phyloP scores from a whole-genome alignment of 2,329 filamentous ascomycete genomes.

The Fusarium sp. region DNA sequence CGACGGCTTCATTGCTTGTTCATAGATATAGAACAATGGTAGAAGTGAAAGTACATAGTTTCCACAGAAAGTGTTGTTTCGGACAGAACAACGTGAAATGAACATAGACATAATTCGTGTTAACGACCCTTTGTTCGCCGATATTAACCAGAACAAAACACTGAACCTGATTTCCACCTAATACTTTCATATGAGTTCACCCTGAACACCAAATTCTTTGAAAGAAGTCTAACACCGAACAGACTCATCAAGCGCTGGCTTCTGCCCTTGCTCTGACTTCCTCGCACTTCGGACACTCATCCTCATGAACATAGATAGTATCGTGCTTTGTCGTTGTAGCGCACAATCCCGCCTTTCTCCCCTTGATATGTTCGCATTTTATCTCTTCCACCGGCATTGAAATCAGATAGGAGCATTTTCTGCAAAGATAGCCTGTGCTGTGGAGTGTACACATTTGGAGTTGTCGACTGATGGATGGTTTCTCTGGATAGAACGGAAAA shows the following conservation, averaged over 20 bases:
- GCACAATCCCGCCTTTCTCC: not conserved
- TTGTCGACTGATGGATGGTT: accelerated
- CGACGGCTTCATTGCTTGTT: not conserved
- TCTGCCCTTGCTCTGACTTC: not conserved
- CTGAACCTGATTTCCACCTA: no score
- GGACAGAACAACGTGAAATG: not conserved
- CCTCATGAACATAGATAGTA: constrained; percentile 15
- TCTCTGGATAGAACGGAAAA: no score
- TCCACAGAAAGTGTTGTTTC: not conserved
- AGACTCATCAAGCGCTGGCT: not conserved
- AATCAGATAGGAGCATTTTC: constrained; percentile 11
- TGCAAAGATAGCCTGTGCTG: constrained; percentile 16
- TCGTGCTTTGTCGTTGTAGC: not conserved
- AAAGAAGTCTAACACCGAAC: not conserved
- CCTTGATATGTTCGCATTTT: constrained; percentile 1
- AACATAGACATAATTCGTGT: not conserved
- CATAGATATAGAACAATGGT: not conserved
- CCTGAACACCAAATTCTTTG: not conserved
- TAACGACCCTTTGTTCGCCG: not conserved
- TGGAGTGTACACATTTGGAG: constrained; percentile 1
- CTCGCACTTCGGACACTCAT: constrained; percentile 16
- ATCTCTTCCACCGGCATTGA: constrained; percentile 10
- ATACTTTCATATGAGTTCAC: accelerated
- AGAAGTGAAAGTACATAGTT: not conserved
- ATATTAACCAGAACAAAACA: not conserved